Percentiles rank a stretch among this genome's conserved stretches.
Conservation (phyloP, 2,329 filamentous ascomycete species). For the Leptographium flavum region DNA sequence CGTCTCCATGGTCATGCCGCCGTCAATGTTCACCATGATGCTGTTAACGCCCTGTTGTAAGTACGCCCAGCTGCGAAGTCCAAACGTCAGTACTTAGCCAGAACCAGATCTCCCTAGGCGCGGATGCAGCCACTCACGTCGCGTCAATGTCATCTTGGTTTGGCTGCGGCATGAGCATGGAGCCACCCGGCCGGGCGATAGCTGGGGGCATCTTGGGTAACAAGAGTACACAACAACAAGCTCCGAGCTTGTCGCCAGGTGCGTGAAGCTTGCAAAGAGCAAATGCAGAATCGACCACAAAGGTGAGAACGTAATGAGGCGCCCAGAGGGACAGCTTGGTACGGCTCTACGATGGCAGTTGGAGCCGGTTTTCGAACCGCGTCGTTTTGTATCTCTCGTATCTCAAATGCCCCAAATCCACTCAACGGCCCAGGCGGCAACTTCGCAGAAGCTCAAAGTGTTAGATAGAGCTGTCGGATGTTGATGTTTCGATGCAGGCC, state of each 20-base stretch:
- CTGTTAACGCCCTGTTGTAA: slow-evolving; percentile 76
- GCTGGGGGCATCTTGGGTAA: slow-evolving; percentile 6
- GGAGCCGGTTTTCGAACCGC: neutral
- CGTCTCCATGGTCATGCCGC: slow-evolving; percentile 86
- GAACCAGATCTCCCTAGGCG: neutral
- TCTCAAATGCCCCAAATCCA: too few species aligned
- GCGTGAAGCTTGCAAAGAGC: neutral
- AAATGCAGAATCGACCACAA: too few species aligned
- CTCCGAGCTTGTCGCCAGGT: neutral
- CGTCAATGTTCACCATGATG: slow-evolving; percentile 85
- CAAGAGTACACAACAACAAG: neutral
- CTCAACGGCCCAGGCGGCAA: too few species aligned
- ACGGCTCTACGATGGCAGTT: neutral
- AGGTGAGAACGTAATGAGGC: neutral
- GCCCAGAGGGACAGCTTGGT: neutral
- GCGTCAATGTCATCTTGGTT: slow-evolving; percentile 12
- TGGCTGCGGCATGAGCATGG: slow-evolving; percentile 6
- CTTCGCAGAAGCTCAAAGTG: too few species aligned
- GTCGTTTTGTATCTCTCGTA: too few species aligned
- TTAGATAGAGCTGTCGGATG: too few species aligned
- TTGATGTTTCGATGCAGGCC: too few species aligned
- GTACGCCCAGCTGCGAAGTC: slow-evolving; percentile 60
- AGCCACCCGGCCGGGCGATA: slow-evolving; percentile 1
- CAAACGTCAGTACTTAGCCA: neutral
- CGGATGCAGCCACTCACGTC: slow-evolving; percentile 10